Base-by-base conservation (phyloP, 2,329 filamentous ascomycete species). In the Apiospora malaysiana region DNA sequence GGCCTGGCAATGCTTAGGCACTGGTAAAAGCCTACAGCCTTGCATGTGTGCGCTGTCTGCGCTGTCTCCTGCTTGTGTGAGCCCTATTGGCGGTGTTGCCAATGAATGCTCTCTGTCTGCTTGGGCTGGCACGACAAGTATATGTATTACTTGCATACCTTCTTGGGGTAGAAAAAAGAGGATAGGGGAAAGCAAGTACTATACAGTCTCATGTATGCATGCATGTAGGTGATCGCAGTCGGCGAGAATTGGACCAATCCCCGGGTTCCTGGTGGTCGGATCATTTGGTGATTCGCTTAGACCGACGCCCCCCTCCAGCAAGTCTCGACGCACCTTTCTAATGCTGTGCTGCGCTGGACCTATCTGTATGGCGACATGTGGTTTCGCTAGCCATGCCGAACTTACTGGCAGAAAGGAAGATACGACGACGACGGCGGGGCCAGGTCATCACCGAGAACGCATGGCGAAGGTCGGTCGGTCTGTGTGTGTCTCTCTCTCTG, bases 311-410 rank as follows among this genome's bases (percentile, higher is more conserved):
- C 56, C 23, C 25, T 32, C 56, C 8, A 32, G 21, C 18, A n/a
- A n/a, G n/a, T n/a, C n/a, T n/a, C 56, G 37, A 40, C 32, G 56
- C 56, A 63, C 27, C 9, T 23, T 9, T 16, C 16, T 2, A 45
- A 32, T 23, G 56, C 32, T 40, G 12, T 63, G 56, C 56, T 63
- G 56, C 9, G 56, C 56, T 63, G 56, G 56, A 63, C 56, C 18
- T 32, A n/a, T 32, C 56, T 63, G 56, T 63, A 63, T 63, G 56
- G 56, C 56, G 56, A 63, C 56, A 63, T 63, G 56, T 63, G 56
- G 56, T 40, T n/a, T n/a, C 56, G 10, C 21, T 1, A n/a, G 5
- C 1, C 32, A 21, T 25, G 49, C 32, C 10, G 56, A 40, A 40
- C 21, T n/a, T 6, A 32, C 25, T 25, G 18, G 49, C 9, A 4